These are phyloP conservation scores for Hapsidospora chrysogenum DNA, from an alignment of 495 filamentous ascomycete species.

Conservation along the genomic window DNA sequence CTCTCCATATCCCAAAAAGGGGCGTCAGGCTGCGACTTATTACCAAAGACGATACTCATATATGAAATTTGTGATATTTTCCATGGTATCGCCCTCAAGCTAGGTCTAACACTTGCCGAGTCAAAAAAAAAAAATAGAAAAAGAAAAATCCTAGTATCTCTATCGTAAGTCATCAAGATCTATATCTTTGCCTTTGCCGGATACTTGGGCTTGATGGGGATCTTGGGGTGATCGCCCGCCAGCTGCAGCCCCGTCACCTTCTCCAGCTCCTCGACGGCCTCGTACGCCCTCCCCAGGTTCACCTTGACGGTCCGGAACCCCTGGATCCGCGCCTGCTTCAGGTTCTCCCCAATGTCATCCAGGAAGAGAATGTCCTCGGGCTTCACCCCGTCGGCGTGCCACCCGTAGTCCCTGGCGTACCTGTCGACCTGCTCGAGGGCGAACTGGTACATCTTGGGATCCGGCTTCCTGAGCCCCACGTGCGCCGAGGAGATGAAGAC, in stretches of 20 bases:
- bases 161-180: too few species aligned
- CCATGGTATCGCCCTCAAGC: too few species aligned
- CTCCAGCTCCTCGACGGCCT: conserved; percentile 45
- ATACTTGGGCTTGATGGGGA: conserved; percentile 18
- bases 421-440: conserved; percentile 48
- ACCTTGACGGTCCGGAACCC: conserved; percentile 82
- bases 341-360: conserved; percentile 91
- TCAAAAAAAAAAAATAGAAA: too few species aligned
- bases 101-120: too few species aligned
- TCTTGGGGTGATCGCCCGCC: conserved; percentile 25
- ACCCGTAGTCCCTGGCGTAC: conserved; percentile 34
- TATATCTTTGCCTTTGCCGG: not conserved
- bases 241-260: conserved; percentile 30
- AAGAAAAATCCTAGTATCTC: too few species aligned
- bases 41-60: too few species aligned
- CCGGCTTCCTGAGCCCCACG: conserved; percentile 76
- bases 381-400: conserved; percentile 33
- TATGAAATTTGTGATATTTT: too few species aligned
- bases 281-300: conserved; percentile 53
- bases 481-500: conserved; percentile 74
- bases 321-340: conserved; percentile 57
- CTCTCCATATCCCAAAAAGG: too few species aligned
- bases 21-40: too few species aligned
- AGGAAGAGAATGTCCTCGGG: conserved; percentile 68
- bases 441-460: conserved; percentile 61